Evolutionary conservation across 1,139 yeast species (phyloP).

Genomic region (Suhomyces wounanorum): DNA sequence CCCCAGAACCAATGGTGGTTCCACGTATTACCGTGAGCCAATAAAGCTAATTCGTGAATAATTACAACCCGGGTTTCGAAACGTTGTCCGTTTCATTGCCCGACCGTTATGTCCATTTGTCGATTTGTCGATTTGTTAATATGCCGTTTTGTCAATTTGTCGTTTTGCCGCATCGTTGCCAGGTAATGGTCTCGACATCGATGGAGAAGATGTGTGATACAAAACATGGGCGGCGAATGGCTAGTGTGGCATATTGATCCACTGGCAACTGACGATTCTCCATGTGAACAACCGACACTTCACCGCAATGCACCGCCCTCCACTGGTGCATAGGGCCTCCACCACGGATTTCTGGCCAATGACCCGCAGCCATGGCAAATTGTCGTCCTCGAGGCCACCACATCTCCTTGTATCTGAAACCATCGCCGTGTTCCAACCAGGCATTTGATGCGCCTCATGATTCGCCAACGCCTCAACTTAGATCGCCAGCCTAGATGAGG

Average conservation of each 20-base stretch:
- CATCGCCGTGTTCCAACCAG: neutral
- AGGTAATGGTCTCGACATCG: neutral
- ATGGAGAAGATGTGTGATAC: neutral
- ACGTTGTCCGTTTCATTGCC: neutral
- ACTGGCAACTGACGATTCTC: neutral
- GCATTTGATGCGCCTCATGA: neutral
- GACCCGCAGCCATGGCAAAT: neutral
- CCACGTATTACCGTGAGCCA: too few species aligned
- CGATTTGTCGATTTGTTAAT: too few species aligned
- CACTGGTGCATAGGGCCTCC: neutral
- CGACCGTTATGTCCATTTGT: too few species aligned
- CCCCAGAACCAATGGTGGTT: too few species aligned
- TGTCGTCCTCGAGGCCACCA: neutral
- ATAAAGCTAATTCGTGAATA: neutral
- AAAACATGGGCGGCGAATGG: too few species aligned
- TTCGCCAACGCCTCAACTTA: neutral
- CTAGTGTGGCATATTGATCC: too few species aligned
- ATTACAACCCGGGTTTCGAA: neutral
- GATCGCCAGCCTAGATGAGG: neutral
- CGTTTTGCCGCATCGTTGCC: too few species aligned
- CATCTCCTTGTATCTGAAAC: neutral
- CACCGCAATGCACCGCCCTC: too few species aligned
- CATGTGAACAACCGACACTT: too few species aligned
- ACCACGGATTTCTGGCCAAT: neutral
- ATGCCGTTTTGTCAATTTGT: too few species aligned